Evolutionary conservation across 257 asterid genomes (phyloP).

Genomic region (Osmanthus fragrans): DNA sequence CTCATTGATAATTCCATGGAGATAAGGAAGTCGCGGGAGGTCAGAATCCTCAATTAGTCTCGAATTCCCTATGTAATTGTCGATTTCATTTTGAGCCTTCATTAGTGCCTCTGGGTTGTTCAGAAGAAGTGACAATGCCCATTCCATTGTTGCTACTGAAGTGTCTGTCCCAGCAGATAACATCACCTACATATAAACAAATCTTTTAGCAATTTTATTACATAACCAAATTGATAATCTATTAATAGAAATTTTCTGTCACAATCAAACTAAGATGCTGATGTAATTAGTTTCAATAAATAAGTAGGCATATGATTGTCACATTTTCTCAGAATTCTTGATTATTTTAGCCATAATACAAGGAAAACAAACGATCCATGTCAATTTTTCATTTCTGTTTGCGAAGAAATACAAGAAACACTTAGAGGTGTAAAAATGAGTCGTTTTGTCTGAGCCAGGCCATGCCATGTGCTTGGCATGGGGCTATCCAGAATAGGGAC

Average conservation of each 20-base stretch:
- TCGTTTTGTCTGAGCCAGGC: background rate
- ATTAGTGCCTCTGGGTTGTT: constrained; percentile 48
- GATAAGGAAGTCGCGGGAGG: constrained; percentile 48
- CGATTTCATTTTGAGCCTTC: constrained; percentile 56
- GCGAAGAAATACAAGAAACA: no score
- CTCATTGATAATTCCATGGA: constrained; percentile 54
- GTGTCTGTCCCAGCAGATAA: constrained; percentile 61
- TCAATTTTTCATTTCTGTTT: no score
- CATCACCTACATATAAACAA: constrained; percentile 35
- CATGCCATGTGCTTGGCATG: background rate
- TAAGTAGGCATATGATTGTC: background rate
- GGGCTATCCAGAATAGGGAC: no score
- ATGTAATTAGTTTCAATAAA: background rate
- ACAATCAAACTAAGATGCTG: background rate
- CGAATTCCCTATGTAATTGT: constrained; percentile 30
- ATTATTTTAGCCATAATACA: background rate
- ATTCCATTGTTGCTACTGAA: constrained; percentile 58
- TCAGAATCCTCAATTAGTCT: constrained; percentile 55
- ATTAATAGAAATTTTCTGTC: background rate
- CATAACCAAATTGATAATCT: background rate
- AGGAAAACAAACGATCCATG: background rate
- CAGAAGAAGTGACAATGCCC: constrained; percentile 59
- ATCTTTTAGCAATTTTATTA: background rate
- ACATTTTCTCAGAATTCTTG: background rate
- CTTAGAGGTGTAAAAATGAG: background rate